A percentile compares a stretch with the other conserved stretches of the same genome.
These are phyloP conservation scores for Candida gigantensis DNA, from an alignment of 1,139 yeast species.

Conservation along the genomic window DNA sequence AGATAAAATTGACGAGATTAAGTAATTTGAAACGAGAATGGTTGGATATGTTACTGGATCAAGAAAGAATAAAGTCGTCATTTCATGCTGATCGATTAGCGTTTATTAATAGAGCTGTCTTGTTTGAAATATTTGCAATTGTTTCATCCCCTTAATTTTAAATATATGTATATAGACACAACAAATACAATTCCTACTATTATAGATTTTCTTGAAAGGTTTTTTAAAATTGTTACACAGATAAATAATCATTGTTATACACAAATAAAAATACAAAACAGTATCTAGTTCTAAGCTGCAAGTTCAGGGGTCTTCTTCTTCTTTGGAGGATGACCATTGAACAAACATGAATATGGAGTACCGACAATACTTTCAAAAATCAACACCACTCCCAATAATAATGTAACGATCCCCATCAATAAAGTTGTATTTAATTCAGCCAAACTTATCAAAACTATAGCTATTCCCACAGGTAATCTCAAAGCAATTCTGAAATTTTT, in stretches of 20 bases:
- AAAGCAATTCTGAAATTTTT: conserved; percentile 41
- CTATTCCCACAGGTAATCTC: conserved; percentile 40
- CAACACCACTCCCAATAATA: conserved; percentile 31
- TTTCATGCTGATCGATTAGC: conserved; percentile 24
- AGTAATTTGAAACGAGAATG: conserved; percentile 7
- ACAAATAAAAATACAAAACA: background rate
- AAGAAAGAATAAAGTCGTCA: conserved; percentile 13
- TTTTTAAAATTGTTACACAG: too few species aligned
- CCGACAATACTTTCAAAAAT: conserved; percentile 36
- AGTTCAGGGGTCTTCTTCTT: background rate
- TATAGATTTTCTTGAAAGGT: too few species aligned
- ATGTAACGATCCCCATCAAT: conserved; percentile 45
- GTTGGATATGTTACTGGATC: conserved; percentile 7
- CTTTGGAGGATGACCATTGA: background rate
- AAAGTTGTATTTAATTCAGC: conserved; percentile 45
- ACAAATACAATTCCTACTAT: too few species aligned
- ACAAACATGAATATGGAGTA: conserved; percentile 24
- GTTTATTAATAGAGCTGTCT: conserved; percentile 25
- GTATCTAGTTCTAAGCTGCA: too few species aligned
- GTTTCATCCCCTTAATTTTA: background rate
- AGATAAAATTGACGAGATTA: background rate
- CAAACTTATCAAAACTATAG: conserved; percentile 46
- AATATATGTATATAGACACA: too few species aligned
- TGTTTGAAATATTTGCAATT: conserved; percentile 19
- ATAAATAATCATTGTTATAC: too few species aligned